Conservation (phyloP, 805 yeast genomes). For the Priceomyces medius region DNA sequence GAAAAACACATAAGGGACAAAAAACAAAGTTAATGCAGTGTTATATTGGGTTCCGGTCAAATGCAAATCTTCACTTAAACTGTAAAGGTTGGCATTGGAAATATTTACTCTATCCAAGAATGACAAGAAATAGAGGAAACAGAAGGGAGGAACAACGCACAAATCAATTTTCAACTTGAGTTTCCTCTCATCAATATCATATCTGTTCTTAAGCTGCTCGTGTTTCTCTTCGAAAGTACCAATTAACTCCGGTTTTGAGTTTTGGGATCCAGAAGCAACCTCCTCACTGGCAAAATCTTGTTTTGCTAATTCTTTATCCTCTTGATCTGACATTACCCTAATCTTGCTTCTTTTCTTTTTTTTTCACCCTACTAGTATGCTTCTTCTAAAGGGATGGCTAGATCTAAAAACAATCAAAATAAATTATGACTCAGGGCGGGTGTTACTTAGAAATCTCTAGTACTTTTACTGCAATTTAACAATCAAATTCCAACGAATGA, state of each 20-base stretch:
- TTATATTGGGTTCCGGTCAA: constrained; percentile 61
- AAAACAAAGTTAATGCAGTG: constrained; percentile 65
- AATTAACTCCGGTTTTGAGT: neutral
- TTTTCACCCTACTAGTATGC: too few species aligned
- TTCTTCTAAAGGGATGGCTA: too few species aligned
- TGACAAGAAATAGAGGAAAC: constrained; percentile 70
- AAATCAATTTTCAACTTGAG: constrained; percentile 65
- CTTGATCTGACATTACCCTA: neutral
- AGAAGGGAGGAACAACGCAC: constrained; percentile 74
- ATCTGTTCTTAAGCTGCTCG: constrained; percentile 21
- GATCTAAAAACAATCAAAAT: too few species aligned
- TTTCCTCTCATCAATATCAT: constrained; percentile 52
- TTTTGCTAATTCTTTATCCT: neutral
- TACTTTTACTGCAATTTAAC: too few species aligned
- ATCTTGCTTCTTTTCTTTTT: too few species aligned
- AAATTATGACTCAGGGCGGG: too few species aligned
- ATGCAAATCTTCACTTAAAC: constrained; percentile 54
- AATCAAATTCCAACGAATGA: too few species aligned
- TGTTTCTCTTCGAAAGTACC: constrained; percentile 11
- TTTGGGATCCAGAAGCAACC: neutral
- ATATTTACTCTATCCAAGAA: constrained; percentile 82
- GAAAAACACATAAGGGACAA: constrained; percentile 65
- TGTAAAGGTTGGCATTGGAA: constrained; percentile 76
- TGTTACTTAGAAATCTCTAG: too few species aligned
- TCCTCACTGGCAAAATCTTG: neutral